Conservation (phyloP, 306 rosid species). For the Lathyrus sativus region DNA sequence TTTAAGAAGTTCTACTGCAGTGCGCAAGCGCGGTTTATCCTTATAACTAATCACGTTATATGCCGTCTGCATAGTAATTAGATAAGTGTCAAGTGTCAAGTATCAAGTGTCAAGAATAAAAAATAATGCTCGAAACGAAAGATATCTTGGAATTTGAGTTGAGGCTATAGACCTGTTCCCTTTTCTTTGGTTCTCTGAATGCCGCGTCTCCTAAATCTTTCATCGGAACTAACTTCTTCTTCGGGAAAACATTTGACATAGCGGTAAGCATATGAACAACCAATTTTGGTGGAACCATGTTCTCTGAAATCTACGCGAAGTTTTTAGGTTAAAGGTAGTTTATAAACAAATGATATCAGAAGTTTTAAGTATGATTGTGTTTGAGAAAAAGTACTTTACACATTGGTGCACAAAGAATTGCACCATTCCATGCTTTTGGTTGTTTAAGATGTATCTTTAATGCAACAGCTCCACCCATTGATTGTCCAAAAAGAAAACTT, state of each 20-base stretch:
- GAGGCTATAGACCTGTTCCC: constrained; percentile 53
- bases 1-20: constrained; percentile 74
- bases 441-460: constrained; percentile 79
- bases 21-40: constrained; percentile 82
- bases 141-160: background rate
- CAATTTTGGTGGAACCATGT: constrained; percentile 77
- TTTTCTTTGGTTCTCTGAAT: constrained; percentile 71
- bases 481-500: constrained; percentile 83
- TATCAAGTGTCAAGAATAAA: background rate
- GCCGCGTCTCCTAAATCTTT: constrained; percentile 83
- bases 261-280: constrained; percentile 60
- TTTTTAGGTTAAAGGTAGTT: constrained; percentile 33
- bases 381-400: constrained; percentile 71
- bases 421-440: constrained; percentile 83
- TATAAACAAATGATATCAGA: constrained; percentile 10
- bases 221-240: constrained; percentile 77
- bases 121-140: no score
- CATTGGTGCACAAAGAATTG: constrained; percentile 95
- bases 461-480: constrained; percentile 96
- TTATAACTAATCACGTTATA: constrained; percentile 80
- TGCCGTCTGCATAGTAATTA: constrained; percentile 56
- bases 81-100: constrained; percentile 6
- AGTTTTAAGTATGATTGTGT: constrained; percentile 27
- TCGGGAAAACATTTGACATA: constrained; percentile 70
- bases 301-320: constrained; percentile 76